A percentile compares a stretch with the other conserved stretches of the same genome.
Conservation (phyloP, 1,284 basidiomycete genomes). For the Blastosporella zonata region DNA sequence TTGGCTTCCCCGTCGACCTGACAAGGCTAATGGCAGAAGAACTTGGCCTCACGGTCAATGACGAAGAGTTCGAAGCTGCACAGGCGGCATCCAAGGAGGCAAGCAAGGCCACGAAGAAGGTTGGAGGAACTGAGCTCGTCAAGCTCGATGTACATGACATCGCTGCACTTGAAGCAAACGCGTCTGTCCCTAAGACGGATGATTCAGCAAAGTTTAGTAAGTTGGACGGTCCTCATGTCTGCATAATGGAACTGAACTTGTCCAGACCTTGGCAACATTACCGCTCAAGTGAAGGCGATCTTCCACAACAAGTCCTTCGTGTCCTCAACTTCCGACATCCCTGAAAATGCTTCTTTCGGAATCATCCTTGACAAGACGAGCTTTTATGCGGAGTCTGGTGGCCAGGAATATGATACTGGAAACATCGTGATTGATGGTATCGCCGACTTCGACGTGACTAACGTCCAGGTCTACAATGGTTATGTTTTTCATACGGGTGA, state of each 20-base stretch:
- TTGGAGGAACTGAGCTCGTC: slow-evolving; percentile 66
- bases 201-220: slow-evolving; percentile 89
- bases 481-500: slow-evolving; percentile 84
- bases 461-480: slow-evolving; percentile 75
- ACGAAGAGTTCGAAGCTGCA: slow-evolving; percentile 88
- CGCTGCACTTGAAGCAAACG: slow-evolving; percentile 81
- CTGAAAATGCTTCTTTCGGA: slow-evolving; percentile 72
- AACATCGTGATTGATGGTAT: slow-evolving; percentile 90
- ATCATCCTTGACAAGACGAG: slow-evolving; percentile 92
- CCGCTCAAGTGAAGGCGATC: slow-evolving; percentile 79
- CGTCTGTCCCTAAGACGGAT: slow-evolving; percentile 87
- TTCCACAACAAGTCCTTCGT: slow-evolving; percentile 84
- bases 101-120: slow-evolving; percentile 79
- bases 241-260: slow-evolving; percentile 1
- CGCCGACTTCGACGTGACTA: slow-evolving; percentile 90
- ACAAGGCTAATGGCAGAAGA: slow-evolving; percentile 99
- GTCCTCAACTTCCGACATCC: slow-evolving; percentile 62
- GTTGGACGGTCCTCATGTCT: slow-evolving; percentile 23
- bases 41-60: slow-evolving; percentile 81
- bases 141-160: slow-evolving; percentile 97
- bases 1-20: slow-evolving; percentile 96
- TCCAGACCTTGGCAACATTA: slow-evolving; percentile 72
- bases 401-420: slow-evolving; percentile 96
- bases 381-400: slow-evolving; percentile 97
- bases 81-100: slow-evolving; percentile 89